These are phyloP conservation scores for Styphnolobium japonicum DNA, from an alignment of 306 rosid genomes.

Conservation along the genomic window DNA sequence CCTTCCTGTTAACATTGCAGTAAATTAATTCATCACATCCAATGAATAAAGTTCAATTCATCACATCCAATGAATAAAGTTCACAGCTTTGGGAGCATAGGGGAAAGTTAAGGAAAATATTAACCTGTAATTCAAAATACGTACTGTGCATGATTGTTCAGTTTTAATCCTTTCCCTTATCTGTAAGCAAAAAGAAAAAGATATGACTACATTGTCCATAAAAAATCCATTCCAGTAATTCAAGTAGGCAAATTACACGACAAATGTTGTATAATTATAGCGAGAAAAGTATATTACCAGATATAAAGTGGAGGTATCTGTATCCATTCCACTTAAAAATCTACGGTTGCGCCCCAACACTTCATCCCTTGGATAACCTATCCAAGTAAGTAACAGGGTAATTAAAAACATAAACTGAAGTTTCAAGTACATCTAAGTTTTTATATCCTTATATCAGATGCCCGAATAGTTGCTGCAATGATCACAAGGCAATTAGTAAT, in stretches of 20 bases:
- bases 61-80: conserved; percentile 22
- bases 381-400: conserved; percentile 22
- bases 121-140: conserved; percentile 97
- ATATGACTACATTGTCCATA: conserved; percentile 11
- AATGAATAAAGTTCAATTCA: too few species aligned
- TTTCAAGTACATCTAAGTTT: not conserved
- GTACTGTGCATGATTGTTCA: conserved; percentile 83
- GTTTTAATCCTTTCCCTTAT: conserved; percentile 68
- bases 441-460: conserved; percentile 6
- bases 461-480: conserved; percentile 10
- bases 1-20: conserved; percentile 60
- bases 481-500: not conserved
- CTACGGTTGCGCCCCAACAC: conserved; percentile 86
- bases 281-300: conserved; percentile 41
- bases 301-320: conserved; percentile 56
- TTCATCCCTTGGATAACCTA: conserved; percentile 79
- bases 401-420: not conserved
- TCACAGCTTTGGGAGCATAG: conserved; percentile 22
- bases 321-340: conserved; percentile 70
- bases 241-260: conserved; percentile 18
- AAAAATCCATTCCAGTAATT: not conserved
- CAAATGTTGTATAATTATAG: not conserved
- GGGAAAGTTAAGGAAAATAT: conserved; percentile 37
- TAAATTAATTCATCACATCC: conserved; percentile 31
- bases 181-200: conserved; percentile 45